A percentile compares a stretch with the other conserved stretches of the same genome.
phyloP scores from a whole-genome alignment of 139 green algal species.

The Chlamydomonas schloesseri region DNA sequence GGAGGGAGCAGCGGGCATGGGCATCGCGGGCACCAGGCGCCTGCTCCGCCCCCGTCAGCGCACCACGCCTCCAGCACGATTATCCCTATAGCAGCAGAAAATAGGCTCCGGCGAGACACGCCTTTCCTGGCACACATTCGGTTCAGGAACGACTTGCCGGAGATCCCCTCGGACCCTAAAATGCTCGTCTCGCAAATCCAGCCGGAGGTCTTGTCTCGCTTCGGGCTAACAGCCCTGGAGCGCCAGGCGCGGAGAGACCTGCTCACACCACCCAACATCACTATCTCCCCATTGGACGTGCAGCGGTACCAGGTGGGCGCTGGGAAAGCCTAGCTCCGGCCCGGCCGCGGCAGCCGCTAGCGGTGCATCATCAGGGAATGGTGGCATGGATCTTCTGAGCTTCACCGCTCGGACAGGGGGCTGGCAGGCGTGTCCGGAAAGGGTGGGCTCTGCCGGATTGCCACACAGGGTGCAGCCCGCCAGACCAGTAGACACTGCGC shows the following conservation, averaged over 20 bases:
- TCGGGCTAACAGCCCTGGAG: slow-evolving; percentile 74
- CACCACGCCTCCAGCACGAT: background rate
- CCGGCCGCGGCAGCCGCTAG: no score
- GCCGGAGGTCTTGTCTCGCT: slow-evolving; percentile 62
- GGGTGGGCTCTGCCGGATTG: no score
- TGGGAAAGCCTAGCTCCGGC: no score
- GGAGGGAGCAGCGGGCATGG: no score
- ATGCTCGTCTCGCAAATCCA: slow-evolving; percentile 71
- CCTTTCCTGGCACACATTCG: slow-evolving; percentile 76
- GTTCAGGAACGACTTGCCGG: slow-evolving; percentile 79
- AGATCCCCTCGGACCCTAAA: slow-evolving; percentile 83
- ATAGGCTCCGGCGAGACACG: slow-evolving; percentile 63
- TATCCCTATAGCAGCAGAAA: slow-evolving; percentile 36
- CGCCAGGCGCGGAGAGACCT: slow-evolving; percentile 68
- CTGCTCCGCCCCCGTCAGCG: background rate
- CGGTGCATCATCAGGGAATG: no score
- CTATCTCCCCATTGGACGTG: slow-evolving; percentile 72
- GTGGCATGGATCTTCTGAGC: no score
- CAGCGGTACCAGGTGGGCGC: slow-evolving; percentile 65
- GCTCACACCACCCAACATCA: slow-evolving; percentile 70
- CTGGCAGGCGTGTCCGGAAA: no score
- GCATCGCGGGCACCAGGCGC: no score
- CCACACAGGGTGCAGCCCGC: no score
- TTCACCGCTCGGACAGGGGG: no score
- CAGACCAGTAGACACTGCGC: no score